Conservation (phyloP, 345 rosid species). For the Alliaria petiolata region DNA sequence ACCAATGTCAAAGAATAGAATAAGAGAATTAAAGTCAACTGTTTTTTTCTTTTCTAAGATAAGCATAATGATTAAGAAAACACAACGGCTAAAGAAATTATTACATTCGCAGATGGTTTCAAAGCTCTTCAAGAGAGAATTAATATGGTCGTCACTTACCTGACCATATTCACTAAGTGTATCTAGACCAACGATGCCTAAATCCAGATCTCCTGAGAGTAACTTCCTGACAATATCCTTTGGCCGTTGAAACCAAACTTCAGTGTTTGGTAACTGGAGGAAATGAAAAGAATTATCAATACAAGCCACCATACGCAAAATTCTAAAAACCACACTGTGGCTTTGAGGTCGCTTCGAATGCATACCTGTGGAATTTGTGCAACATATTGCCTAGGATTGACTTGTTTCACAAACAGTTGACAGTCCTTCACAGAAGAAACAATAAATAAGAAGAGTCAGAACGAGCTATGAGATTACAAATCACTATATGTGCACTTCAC, state of each 20-base stretch:
- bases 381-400: slow-evolving; percentile 93
- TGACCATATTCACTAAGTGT: slow-evolving; percentile 78
- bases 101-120: neutral
- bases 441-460: slow-evolving; percentile 14
- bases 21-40: neutral
- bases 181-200: slow-evolving; percentile 91
- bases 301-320: neutral
- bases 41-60: neutral
- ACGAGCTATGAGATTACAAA: neutral
- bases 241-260: slow-evolving; percentile 98
- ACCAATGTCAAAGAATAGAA: neutral
- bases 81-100: neutral
- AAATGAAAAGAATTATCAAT: neutral
- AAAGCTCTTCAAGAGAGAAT: neutral
- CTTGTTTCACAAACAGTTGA: slow-evolving; percentile 77
- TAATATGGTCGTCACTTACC: slow-evolving; percentile 35
- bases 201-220: slow-evolving; percentile 87
- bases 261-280: slow-evolving; percentile 66
- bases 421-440: slow-evolving; percentile 53
- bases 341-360: neutral
- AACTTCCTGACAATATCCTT: slow-evolving; percentile 83
- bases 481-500: neutral
- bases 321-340: neutral
- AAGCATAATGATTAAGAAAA: neutral
- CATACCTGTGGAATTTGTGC: slow-evolving; percentile 86